These are phyloP conservation scores for Epichloe sylvatica DNA, from an alignment of 2,329 filamentous ascomycete species.

Conservation along the genomic window DNA sequence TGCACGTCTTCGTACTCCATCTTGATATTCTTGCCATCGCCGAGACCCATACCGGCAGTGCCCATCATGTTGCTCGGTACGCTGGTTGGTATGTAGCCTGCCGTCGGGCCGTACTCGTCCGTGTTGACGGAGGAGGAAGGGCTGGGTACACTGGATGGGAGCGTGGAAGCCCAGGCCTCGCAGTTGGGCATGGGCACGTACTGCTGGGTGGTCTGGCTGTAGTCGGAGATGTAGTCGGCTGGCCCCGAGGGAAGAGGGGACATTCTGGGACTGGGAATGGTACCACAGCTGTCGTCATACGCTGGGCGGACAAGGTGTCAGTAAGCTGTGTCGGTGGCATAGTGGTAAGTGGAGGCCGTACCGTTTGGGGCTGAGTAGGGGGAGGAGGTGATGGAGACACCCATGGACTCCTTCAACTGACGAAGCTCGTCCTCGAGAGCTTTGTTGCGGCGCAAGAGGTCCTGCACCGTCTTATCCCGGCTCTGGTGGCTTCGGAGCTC, in stretches of 20 bases:
- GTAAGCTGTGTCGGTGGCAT: conserved; percentile 4
- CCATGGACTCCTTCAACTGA: conserved; percentile 30
- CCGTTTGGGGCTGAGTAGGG: conserved; percentile 27
- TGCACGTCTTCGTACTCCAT: conserved; percentile 27
- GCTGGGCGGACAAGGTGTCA: conserved; percentile 17
- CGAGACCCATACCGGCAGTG: conserved; percentile 9
- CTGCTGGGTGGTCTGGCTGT: conserved; percentile 19
- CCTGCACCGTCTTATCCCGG: conserved; percentile 37
- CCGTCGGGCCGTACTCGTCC: conserved; percentile 30
- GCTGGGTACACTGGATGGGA: conserved; percentile 37
- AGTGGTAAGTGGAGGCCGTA: conserved; percentile 14
- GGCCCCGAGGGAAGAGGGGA: conserved; percentile 28
- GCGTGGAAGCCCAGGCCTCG: conserved; percentile 31
- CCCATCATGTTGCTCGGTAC: conserved; percentile 30
- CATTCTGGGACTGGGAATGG: conserved; percentile 29
- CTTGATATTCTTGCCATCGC: conserved; percentile 23
- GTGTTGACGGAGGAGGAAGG: conserved; percentile 34
- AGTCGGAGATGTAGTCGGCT: conserved; percentile 32
- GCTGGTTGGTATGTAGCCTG: conserved; percentile 34
- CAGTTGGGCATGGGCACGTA: conserved; percentile 27
- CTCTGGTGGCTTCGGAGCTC: conserved; percentile 45
- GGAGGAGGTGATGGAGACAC: conserved; percentile 27
- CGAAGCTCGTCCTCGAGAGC: conserved; percentile 39
- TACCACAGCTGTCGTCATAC: conserved; percentile 26
- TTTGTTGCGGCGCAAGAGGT: conserved; percentile 37